phyloP scores from a whole-genome alignment of 1,139 yeast genomes.

The Suhomyces anneliseae region DNA sequence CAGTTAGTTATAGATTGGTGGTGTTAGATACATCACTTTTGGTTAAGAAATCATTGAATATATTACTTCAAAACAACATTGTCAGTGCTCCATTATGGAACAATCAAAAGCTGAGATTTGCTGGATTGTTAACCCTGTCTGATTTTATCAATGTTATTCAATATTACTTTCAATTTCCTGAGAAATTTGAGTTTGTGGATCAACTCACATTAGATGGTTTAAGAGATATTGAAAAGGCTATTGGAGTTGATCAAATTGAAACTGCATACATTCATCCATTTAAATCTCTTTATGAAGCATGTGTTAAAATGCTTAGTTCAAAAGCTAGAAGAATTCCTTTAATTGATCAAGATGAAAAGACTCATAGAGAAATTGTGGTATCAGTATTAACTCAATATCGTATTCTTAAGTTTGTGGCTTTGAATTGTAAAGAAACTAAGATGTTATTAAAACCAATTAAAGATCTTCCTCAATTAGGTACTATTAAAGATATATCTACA shows the following conservation, averaged over 20 bases:
- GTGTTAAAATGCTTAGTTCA: constrained; percentile 86
- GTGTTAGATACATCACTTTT: constrained; percentile 90
- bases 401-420: constrained; percentile 90
- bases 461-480: constrained; percentile 63
- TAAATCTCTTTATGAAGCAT: constrained; percentile 87
- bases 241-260: constrained; percentile 87
- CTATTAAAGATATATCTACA: constrained; percentile 61
- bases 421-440: constrained; percentile 93
- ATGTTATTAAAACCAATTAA: constrained; percentile 76
- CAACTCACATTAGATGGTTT: constrained; percentile 82
- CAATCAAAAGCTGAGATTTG: constrained; percentile 82
- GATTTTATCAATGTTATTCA: constrained; percentile 96
- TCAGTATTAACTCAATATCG: constrained; percentile 95
- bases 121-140: constrained; percentile 87
- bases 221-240: constrained; percentile 79
- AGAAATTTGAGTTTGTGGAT: constrained; percentile 86
- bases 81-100: constrained; percentile 98
- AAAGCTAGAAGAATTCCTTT: constrained; percentile 93
- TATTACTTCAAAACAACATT: constrained; percentile 86
- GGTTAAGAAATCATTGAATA: constrained; percentile 88
- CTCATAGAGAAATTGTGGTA: constrained; percentile 91
- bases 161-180: constrained; percentile 89
- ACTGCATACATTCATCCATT: constrained; percentile 91
- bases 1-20: constrained; percentile 89
- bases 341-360: constrained; percentile 90